Evolutionary conservation across 2,329 filamentous ascomycete genomes (phyloP).

Genomic region (Mycosphaerelloides madeirae): DNA sequence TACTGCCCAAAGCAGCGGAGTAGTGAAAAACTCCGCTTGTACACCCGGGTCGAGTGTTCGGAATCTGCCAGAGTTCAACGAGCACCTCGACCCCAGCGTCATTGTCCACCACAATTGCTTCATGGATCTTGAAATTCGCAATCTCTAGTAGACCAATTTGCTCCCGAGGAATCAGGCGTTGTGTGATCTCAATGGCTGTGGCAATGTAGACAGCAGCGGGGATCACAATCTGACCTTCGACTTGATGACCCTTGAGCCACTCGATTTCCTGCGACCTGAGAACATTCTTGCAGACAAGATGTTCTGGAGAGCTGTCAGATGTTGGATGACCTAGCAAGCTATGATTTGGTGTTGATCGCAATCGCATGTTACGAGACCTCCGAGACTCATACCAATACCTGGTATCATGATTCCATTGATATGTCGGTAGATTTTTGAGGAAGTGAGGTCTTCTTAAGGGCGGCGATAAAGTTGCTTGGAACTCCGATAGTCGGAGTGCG

Average conservation of each 20-base stretch:
- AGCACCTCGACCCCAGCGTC: too few species aligned
- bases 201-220: slow-evolving; percentile 27
- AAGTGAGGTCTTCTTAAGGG: too few species aligned
- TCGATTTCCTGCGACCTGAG: slow-evolving; percentile 22
- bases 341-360: slow-evolving; percentile 10
- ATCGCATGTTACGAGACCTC: slow-evolving; percentile 10
- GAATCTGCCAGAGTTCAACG: too few species aligned
- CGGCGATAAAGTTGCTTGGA: too few species aligned
- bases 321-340: slow-evolving; percentile 14
- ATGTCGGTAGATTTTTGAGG: slow-evolving; percentile 9
- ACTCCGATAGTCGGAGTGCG: too few species aligned
- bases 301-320: slow-evolving; percentile 13
- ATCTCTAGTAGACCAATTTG: too few species aligned
- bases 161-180: neutral
- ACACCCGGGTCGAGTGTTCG: too few species aligned
- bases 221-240: slow-evolving; percentile 31
- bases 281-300: slow-evolving; percentile 16
- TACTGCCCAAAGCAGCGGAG: too few species aligned
- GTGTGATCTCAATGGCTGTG: slow-evolving; percentile 23
- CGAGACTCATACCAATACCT: slow-evolving; percentile 15
- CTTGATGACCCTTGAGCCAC: slow-evolving; percentile 33
- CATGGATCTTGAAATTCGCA: too few species aligned
- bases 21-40: too few species aligned
- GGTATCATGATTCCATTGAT: slow-evolving; percentile 15
- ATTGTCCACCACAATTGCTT: too few species aligned